Conservation (phyloP, 2,329 filamentous ascomycete species). For the Aspergillus fumigatus region DNA sequence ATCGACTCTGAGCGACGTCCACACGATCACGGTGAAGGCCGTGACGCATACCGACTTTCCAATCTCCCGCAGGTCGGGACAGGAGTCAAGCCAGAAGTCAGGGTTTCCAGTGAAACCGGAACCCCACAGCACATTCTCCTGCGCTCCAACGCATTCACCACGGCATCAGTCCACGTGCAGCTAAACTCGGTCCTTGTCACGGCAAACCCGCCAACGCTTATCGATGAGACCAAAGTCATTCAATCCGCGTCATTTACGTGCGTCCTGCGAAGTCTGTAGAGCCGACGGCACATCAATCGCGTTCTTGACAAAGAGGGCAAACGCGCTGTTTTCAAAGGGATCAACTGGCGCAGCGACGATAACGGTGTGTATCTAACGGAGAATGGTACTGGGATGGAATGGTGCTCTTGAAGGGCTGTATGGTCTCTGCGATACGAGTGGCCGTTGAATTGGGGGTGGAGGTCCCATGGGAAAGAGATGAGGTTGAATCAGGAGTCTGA, state of each 20-base stretch:
- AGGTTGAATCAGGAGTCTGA: neutral
- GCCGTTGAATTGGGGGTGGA: constrained; percentile 50
- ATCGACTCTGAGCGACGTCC: constrained; percentile 25
- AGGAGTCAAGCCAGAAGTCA: constrained; percentile 1
- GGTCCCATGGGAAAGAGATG: constrained; percentile 29
- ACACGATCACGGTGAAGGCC: constrained; percentile 47
- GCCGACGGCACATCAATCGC: constrained; percentile 44
- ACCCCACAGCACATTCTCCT: constrained; percentile 31
- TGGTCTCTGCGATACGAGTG: constrained; percentile 55
- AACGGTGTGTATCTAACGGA: constrained; percentile 51
- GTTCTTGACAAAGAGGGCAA: constrained; percentile 34
- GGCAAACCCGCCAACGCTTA: constrained; percentile 45
- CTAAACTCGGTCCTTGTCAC: constrained; percentile 50
- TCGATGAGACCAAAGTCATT: constrained; percentile 40
- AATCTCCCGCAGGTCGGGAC: constrained; percentile 10
- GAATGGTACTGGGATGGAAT: constrained; percentile 64
- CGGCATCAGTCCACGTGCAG: constrained; percentile 52
- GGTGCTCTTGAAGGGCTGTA: constrained; percentile 58
- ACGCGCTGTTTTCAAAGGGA: neutral
- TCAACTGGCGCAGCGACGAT: constrained; percentile 48
- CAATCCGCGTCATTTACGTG: constrained; percentile 49
- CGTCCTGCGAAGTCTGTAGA: constrained; percentile 48
- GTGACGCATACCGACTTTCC: constrained; percentile 41
- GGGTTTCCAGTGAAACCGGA: neutral
- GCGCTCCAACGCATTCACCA: constrained; percentile 30